Percentiles rank a stretch among this genome's conserved stretches.
These are phyloP conservation scores for Mortierella claussenii DNA, from an alignment of 192 early-diverging fungal genomes.

Conservation along the genomic window DNA sequence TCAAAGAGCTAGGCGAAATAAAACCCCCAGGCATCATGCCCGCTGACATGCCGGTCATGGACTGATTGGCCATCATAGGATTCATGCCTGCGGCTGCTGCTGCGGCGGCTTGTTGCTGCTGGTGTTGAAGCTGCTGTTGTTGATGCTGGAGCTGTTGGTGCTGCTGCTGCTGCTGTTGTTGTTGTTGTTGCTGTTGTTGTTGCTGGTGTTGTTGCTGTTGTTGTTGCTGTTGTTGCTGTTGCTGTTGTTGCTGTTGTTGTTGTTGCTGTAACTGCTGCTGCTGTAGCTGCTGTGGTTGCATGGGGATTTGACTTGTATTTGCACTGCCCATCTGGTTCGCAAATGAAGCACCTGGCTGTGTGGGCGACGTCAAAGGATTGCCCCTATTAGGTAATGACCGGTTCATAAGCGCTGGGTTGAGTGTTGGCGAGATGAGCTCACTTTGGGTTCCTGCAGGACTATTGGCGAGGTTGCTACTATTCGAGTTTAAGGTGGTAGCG, in stretches of 20 bases:
- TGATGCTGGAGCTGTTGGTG: conserved; percentile 11
- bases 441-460: conserved; percentile 1
- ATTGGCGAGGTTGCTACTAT: conserved; percentile 2
- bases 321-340: conserved; percentile 18
- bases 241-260: conserved; percentile 20
- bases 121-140: conserved; percentile 5
- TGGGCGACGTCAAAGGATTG: conserved; percentile 38
- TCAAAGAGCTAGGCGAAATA: conserved; percentile 33
- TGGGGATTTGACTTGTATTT: neutral
- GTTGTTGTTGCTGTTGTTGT: conserved; percentile 18
- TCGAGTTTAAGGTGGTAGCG: neutral
- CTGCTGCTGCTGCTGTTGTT: conserved; percentile 19
- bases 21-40: conserved; percentile 41
- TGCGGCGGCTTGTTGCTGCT: no score
- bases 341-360: conserved; percentile 24
- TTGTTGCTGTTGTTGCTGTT: conserved; percentile 11
- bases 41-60: conserved; percentile 13
- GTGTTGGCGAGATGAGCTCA: conserved; percentile 40
- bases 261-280: conserved; percentile 7
- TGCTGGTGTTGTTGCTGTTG: conserved; percentile 10
- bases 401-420: conserved; percentile 37
- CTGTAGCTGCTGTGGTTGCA: conserved; percentile 2
- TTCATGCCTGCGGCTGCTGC: conserved; percentile 20
- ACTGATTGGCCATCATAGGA: conserved; percentile 27
- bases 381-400: conserved; percentile 22